These are phyloP conservation scores for Selaginella tamariscina DNA, from an alignment of 75 land plant genomes.

Conservation along the genomic window DNA sequence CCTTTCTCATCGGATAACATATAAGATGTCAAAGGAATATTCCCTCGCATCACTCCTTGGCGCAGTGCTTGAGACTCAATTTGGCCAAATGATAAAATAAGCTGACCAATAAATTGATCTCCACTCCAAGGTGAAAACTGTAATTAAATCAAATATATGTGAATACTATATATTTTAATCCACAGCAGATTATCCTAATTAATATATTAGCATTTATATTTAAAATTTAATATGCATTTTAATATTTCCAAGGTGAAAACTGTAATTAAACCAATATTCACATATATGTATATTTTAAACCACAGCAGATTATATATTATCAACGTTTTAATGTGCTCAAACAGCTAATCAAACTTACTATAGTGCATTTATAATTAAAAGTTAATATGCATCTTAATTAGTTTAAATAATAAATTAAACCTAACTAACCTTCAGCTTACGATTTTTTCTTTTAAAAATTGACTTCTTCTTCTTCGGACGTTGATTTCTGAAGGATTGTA, in stretches of 20 bases:
- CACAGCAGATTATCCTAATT: too few species aligned
- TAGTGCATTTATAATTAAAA: too few species aligned
- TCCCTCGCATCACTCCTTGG: conserved; percentile 21
- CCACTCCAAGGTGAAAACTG: conserved; percentile 18
- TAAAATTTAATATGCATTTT: too few species aligned
- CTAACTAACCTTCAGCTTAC: neutral
- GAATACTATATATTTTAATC: too few species aligned
- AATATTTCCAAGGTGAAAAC: neutral
- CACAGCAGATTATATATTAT: too few species aligned
- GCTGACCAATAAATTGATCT: conserved; percentile 18
- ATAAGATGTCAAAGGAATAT: conserved; percentile 12
- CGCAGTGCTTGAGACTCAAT: conserved; percentile 20
- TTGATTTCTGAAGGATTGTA: neutral
- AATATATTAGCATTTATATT: too few species aligned
- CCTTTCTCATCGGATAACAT: conserved; percentile 21
- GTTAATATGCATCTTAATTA: too few species aligned
- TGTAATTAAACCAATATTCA: neutral
- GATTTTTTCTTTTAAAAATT: neutral
- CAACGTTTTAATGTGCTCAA: too few species aligned
- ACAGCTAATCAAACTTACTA: too few species aligned
- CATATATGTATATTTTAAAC: neutral
- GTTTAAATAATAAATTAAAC: too few species aligned
- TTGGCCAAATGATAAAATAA: conserved; percentile 18
- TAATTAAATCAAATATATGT: neutral
- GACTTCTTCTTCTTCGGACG: neutral